These are phyloP conservation scores for Sphaerulina musiva DNA, from an alignment of 2,329 filamentous ascomycete species.

Conservation along the genomic window DNA sequence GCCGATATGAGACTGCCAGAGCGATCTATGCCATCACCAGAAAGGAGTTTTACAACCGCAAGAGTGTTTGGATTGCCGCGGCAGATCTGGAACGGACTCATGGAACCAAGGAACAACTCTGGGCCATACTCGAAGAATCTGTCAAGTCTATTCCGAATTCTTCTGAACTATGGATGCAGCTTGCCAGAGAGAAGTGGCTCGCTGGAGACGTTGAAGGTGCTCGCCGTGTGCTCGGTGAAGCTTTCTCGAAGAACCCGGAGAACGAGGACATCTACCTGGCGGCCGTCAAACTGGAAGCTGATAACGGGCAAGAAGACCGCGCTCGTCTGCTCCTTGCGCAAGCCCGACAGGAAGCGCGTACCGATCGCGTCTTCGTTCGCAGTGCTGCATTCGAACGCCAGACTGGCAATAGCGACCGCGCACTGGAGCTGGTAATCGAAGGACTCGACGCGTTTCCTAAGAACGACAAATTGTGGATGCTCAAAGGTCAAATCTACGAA, in stretches of 20 bases:
- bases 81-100: slow-evolving; percentile 88
- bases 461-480: slow-evolving; percentile 89
- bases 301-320: slow-evolving; percentile 74
- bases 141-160: slow-evolving; percentile 88
- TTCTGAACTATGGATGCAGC: slow-evolving; percentile 90
- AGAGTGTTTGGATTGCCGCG: slow-evolving; percentile 81
- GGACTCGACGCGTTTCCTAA: slow-evolving; percentile 80
- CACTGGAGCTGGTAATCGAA: slow-evolving; percentile 79
- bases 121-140: slow-evolving; percentile 81
- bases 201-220: slow-evolving; percentile 82
- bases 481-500: slow-evolving; percentile 97
- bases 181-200: slow-evolving; percentile 91
- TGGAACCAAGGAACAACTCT: slow-evolving; percentile 73
- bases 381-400: slow-evolving; percentile 89
- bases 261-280: slow-evolving; percentile 98
- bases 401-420: slow-evolving; percentile 68
- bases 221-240: slow-evolving; percentile 73
- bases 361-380: slow-evolving; percentile 96
- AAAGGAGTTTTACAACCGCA: slow-evolving; percentile 81
- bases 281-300: slow-evolving; percentile 91
- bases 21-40: slow-evolving; percentile 91
- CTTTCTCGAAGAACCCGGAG: slow-evolving; percentile 91
- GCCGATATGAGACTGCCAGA: slow-evolving; percentile 80
- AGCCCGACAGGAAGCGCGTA: slow-evolving; percentile 81
- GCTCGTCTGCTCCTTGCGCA: slow-evolving; percentile 74